Base-by-base conservation (phyloP, 805 yeast species). In the Pichia scutulata region DNA sequence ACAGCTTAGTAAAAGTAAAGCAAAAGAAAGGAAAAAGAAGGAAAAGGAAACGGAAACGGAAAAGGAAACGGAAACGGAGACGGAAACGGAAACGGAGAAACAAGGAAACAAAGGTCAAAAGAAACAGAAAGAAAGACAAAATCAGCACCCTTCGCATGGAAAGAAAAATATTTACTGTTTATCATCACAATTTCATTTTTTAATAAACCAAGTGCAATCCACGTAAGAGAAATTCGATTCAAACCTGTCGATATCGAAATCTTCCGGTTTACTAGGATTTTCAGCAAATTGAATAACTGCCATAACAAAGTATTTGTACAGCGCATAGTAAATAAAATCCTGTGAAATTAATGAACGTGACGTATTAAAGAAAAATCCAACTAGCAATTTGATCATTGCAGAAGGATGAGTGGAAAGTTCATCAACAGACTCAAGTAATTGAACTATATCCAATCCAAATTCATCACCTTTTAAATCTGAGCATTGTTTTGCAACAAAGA, bases 331-430 rank as follows among this genome's bases (percentile, higher is more conserved):
- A 10, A 61, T 57, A 47, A 58, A 62, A 48, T 62, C 64, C 37
- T 52, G 51, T 1, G 66, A 57, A 28, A 65, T 57, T 9, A 52
- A 41, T 2, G 64, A 59, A 42, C 58, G 56, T 39, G 67, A 60
- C 10, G 63, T 59, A 47, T 60, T 62, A 51, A 60, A 64, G 51
- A 60, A 64, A 46, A 65, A 62, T 18, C 61, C 62, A 46, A 60
- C 57, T 25, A 65, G 23, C n/a, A 55, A 57, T 19, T 53, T 54
- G 3, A 62, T 45, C 28, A 63, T 44, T 13, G 54, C 45, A 25
- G 48, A 33, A 14, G 65, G 58, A 26, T 57, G 52, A 6, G 49
- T 24, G n/a, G 57, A 47, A 22, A 58, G 43, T 28, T 46, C 24
- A 43, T 55, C 52, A 9, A 62, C 26, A 30, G 50, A 48, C n/a